A percentile compares a stretch with the other conserved stretches of the same genome.
These are phyloP conservation scores for Saturnispora sekii DNA, from an alignment of 805 yeast genomes.

Conservation along the genomic window DNA sequence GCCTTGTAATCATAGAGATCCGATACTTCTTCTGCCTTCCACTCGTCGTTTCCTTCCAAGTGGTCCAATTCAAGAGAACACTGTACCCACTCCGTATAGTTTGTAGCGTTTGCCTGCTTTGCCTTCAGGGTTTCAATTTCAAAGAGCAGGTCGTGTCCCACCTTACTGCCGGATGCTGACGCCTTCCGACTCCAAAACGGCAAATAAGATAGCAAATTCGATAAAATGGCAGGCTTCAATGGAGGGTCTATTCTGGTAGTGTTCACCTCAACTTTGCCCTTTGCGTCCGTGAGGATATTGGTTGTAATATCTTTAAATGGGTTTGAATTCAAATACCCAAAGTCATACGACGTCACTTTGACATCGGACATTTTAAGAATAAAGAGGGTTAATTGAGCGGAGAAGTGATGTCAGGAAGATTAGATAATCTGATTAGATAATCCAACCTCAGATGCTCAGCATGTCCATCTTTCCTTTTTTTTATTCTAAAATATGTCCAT, in stretches of 20 bases:
- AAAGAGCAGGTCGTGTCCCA: not conserved
- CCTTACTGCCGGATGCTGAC: not conserved
- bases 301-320: slow-evolving; percentile 23
- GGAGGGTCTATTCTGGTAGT: not conserved
- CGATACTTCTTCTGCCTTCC: slow-evolving; percentile 61
- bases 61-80: slow-evolving; percentile 56
- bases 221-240: not conserved
- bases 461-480: too few relatives aligned
- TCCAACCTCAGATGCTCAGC: too few relatives aligned
- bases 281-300: slow-evolving; percentile 1
- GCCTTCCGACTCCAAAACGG: not conserved
- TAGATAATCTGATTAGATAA: not conserved
- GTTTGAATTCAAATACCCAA: slow-evolving; percentile 13
- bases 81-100: slow-evolving; percentile 54
- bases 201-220: not conserved
- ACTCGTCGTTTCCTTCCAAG: slow-evolving; percentile 49
- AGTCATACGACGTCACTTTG: slow-evolving; percentile 17
- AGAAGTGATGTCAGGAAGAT: not conserved
- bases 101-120: slow-evolving; percentile 37
- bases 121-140: slow-evolving; percentile 4
- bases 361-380: slow-evolving; percentile 6
- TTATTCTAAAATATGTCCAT: not conserved
- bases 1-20: slow-evolving; percentile 65
- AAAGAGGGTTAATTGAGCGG: too few relatives aligned
- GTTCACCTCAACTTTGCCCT: not conserved